A percentile compares a stretch with the other conserved stretches of the same genome.
Conservation (phyloP, 305 asterid genomes). For the Fraxinus nigra region DNA sequence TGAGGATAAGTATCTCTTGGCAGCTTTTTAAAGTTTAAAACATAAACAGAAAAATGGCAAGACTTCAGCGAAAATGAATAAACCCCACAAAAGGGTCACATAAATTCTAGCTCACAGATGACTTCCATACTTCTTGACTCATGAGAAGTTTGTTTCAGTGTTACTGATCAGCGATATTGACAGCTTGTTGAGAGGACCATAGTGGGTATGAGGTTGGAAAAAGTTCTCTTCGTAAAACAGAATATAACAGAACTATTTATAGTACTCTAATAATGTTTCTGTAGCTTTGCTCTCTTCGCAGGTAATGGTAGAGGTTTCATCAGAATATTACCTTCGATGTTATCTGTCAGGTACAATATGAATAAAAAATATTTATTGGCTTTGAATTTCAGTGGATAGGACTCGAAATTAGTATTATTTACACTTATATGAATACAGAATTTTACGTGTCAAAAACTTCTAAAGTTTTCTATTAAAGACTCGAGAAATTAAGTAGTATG, state of each 20-base stretch:
- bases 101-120: background rate
- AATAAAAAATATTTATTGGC: background rate
- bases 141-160: background rate
- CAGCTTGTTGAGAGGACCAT: background rate
- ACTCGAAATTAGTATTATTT: background rate
- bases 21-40: background rate
- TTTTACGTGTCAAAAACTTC: background rate
- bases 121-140: background rate
- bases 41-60: background rate
- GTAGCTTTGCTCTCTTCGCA: constrained; percentile 7
- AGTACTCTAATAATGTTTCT: constrained; percentile 4
- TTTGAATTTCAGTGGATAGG: background rate
- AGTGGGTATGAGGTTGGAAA: background rate
- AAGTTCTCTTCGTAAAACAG: background rate
- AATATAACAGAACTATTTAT: constrained; percentile 5
- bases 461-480: background rate
- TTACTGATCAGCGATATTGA: background rate
- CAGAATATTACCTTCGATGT: background rate
- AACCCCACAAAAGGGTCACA: background rate
- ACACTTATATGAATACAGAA: background rate
- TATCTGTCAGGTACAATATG: background rate
- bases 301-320: constrained; percentile 10
- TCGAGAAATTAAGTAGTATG: background rate
- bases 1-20: background rate
- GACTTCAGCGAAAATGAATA: background rate